Base-by-base conservation (phyloP, 495 filamentous ascomycete genomes). In the Mytilinidion resinicola region DNA sequence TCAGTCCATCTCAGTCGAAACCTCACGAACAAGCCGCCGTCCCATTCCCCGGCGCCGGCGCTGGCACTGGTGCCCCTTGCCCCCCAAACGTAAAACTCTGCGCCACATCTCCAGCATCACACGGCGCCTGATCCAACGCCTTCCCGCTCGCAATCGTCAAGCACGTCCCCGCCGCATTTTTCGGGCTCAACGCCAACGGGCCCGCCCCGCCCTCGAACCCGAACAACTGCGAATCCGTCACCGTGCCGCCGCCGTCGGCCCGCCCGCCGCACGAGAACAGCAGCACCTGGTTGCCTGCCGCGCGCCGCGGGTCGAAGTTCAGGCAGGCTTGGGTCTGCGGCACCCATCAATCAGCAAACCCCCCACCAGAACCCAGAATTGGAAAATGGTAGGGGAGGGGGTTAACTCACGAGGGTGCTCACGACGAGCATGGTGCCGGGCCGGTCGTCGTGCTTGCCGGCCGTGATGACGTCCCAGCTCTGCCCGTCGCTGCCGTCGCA, bases 231-330 rank as follows among this genome's bases (percentile, higher is more conserved):
- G 77, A 80, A 47, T 75, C 65, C 21, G 79, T 78, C 3, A 79
- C 76, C 17, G 63, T 62, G 19, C 79, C 79, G 15, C 75, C 69
- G 46, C 79, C 80, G 53, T 79, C 80, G 12, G 78, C 80, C n/a
- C 78, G 69, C 1, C 80, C 80, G 41, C 79, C 80, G 53, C 80
- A 82, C 14, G 77, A 78, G 56, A 81, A 82, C 51, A 79, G 62
- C n/a, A 76, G 25, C 20, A 75, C 75, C 65, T 78, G 75, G 53
- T 77, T 76, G 12, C 76, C 77, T 34, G 64, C 66, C 0, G 68
- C 64, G n/a, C 77, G 71, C 15, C 77, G 72, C 1, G 70, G 70
- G 57, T 82, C 78, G 47, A 81, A 79, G 71, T 80, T 81, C 57
- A 80, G 67, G 54, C 80, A 82, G 41, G 79, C 80, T 59, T 80